Base-by-base conservation (phyloP, 225 moss, liverwort and hornwort genomes). In the Physcomitrium patens region DNA sequence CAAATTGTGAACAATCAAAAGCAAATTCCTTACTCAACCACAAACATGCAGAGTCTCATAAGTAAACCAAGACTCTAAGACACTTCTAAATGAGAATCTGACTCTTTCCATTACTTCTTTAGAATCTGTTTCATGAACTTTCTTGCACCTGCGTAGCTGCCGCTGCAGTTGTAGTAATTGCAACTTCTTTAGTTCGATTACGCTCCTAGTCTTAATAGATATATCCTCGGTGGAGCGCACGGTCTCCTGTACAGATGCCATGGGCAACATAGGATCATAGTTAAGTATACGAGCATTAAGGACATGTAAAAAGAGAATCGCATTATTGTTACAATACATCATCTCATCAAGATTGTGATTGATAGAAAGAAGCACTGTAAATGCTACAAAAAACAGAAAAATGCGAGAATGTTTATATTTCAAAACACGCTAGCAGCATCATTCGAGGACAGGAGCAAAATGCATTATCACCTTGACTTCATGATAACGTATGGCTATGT, bases 161-260 rank as follows among this genome's bases (percentile, higher is more conserved):
- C 93, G 93, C 78, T 99, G 99, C 45, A 99, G 78, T 24, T 83
- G 84, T 72, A 95, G 79, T 13, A 95, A 84, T 81, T 99, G 95
- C 82, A 99, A 75, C 77, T 95, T 99, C 81, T 99, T 99, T 53
- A 99, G 77, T 67, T 95, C 99, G 63, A 99, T 99, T 37, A 99
- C 95, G 85, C 90, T 99, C 79, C 90, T 93, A 27, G 99, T 99
- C 85, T 93, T 99, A 10, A 95, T 88, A 46, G 93, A 90, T 43
- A 91, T 89, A 70, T 95, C 94, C 59, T 95, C 95, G 22, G 89
- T 89, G 53, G 92, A 89, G 82, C 82, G 93, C 83, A 93, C 93
- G 50, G 89, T 84, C 62, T 92, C 95, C 99, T 99, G 90, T 66
- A 47, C 10, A 78, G 20, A 78, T 59, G 47, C 63, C 52, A 71